Evolutionary conservation across 2,329 filamentous ascomycete species (phyloP), one percentile per base, ranked within the genome.

Genomic region (Beauveria medogensis): DNA sequence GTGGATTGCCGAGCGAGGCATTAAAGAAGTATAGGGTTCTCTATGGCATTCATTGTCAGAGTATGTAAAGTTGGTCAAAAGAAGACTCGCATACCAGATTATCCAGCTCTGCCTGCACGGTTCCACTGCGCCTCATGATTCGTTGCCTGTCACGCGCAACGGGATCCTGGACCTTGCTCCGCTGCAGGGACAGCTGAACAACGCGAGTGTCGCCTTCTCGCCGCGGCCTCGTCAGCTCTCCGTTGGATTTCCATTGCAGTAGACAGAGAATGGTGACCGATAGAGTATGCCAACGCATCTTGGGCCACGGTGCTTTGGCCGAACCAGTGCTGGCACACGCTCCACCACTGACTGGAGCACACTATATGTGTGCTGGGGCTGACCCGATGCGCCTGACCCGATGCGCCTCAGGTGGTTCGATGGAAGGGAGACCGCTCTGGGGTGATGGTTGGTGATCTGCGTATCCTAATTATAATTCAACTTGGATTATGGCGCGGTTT

Each of bases 21-120:
- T 88, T 88, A 66, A 85, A 77, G 66, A 82, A 85, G 70, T 89
- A 89, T 30, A 88, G 75, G 1, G 83, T 85, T 78, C 83, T 74
- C 81, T 85, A 22, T 1, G 30, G 3, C 2, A 16, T 12, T 28
- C 9, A 18, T 20, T 34, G 28, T 57, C 20, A 48, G 44, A 30
- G 14, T n/a, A 20, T 9, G 34, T 16, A 22, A 9, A 52, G 9
- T 51, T 43, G 24, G 10, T 16, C 44, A 28, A 66, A 9, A 26
- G 24, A 5, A 50, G 6, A 26, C 7, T 6, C 14, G 22, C 77
- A 40, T 66, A 85, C 83, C 73, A 82, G 71, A 64, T 87, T 87
- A 65, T 84, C 80, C 48, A 87, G 70, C 2, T 66, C 70, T n/a
- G 75, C 76, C 52, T 72, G 67, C 5, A 83, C 69, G 1, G 78